Conservation (phyloP, 2,329 filamentous ascomycete genomes). For the Aspergillus fijiensis region DNA sequence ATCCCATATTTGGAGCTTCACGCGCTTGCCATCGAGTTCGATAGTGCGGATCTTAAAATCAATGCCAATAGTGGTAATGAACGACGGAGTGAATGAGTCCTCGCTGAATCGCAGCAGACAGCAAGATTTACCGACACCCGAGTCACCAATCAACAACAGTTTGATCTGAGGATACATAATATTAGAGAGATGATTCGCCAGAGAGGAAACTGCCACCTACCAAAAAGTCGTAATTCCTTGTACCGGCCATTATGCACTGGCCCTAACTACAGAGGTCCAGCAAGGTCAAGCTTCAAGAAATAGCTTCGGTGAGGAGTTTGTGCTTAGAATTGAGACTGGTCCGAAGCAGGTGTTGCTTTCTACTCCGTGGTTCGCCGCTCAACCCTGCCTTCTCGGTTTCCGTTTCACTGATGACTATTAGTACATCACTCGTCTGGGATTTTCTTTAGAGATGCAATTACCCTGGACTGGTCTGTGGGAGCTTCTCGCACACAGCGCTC, state of each 20-base stretch:
- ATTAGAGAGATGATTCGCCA: constrained; percentile 18
- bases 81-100: constrained; percentile 94
- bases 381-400: background rate
- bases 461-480: background rate
- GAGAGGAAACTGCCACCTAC: constrained; percentile 55
- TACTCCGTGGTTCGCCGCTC: background rate
- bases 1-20: constrained; percentile 99
- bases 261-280: background rate
- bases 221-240: constrained; percentile 98
- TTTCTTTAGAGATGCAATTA: background rate
- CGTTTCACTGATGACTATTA: background rate
- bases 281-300: background rate
- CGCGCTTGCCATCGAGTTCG: constrained; percentile 96
- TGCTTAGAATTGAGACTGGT: background rate
- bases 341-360: background rate
- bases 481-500: background rate
- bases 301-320: background rate
- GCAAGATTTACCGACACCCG: constrained; percentile 95
- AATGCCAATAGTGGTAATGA: constrained; percentile 99
- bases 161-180: constrained; percentile 69
- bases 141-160: constrained; percentile 93
- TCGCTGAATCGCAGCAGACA: constrained; percentile 95
- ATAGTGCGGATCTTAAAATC: constrained; percentile 99
- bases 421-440: background rate
- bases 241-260: constrained; percentile 72